phyloP scores from a whole-genome alignment of 495 filamentous ascomycete genomes.

The Aeminium ludgeri region DNA sequence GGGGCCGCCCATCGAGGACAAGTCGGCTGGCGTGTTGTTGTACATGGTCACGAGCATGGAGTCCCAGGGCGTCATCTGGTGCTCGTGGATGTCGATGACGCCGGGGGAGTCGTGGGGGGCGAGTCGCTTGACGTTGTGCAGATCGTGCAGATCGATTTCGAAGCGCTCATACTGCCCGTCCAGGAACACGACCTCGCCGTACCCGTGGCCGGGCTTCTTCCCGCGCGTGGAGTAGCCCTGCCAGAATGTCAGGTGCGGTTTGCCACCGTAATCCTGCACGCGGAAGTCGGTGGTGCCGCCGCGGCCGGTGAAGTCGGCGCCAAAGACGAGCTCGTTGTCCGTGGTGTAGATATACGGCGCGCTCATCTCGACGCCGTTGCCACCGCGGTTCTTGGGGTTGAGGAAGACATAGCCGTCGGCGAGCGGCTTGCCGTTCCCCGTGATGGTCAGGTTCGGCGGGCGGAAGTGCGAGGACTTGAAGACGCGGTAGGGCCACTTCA shows the following conservation, averaged over 20 bases:
- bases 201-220: slow-evolving; percentile 12
- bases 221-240: slow-evolving; percentile 2
- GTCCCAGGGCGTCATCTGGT: slow-evolving; percentile 7
- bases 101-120: slow-evolving; percentile 1
- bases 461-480: slow-evolving; percentile 8
- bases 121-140: slow-evolving; percentile 3
- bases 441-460: slow-evolving; percentile 12
- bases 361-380: not conserved
- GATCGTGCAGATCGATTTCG: slow-evolving; percentile 4
- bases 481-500: slow-evolving; percentile 7
- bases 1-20: slow-evolving; percentile 7
- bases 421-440: slow-evolving; percentile 3
- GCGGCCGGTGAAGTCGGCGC: slow-evolving; percentile 2
- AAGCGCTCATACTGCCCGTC: slow-evolving; percentile 10
- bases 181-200: slow-evolving; percentile 11
- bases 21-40: slow-evolving; percentile 10
- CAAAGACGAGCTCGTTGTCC: slow-evolving; percentile 11
- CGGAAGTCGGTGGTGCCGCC: slow-evolving; percentile 9
- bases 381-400: not conserved
- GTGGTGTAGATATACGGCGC: slow-evolving; percentile 5
- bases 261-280: slow-evolving; percentile 1
- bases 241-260: slow-evolving; percentile 9
- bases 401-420: slow-evolving; percentile 11
- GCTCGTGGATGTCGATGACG: slow-evolving; percentile 13
- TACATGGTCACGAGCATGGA: slow-evolving; percentile 13